phyloP scores from a whole-genome alignment of 768 basidiomycete species.

The Basidioascus undulatus region DNA sequence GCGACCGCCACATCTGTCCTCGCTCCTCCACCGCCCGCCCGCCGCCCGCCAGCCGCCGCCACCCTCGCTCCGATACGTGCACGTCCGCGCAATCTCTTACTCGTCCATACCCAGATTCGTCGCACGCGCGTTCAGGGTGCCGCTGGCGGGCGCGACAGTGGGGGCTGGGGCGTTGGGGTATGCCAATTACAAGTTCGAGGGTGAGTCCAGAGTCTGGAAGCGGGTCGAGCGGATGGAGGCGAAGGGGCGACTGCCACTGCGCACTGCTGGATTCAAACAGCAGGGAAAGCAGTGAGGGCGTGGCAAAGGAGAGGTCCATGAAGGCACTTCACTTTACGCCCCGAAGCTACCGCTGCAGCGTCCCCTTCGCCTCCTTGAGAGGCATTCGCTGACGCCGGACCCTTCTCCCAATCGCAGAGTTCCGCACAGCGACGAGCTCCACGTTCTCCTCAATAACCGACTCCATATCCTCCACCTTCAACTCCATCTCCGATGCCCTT shows the following conservation, averaged over 20 bases:
- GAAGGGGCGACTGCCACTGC: neutral
- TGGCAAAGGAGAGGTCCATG: neutral
- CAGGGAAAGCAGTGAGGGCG: neutral
- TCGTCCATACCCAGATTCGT: conserved; percentile 71
- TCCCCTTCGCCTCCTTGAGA: too few species aligned
- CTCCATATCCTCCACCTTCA: conserved; percentile 21
- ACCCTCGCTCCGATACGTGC: too few species aligned
- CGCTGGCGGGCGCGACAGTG: conserved; percentile 64
- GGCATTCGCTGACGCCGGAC: too few species aligned
- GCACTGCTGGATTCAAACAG: conserved; percentile 2
- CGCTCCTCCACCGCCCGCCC: too few species aligned
- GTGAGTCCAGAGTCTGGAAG: conserved; percentile 22
- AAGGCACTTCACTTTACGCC: neutral
- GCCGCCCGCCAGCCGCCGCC: too few species aligned
- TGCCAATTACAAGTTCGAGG: conserved; percentile 91
- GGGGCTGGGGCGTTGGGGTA: conserved; percentile 81
- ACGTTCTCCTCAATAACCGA: conserved; percentile 35
- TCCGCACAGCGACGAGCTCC: conserved; percentile 49
- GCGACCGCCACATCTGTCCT: too few species aligned
- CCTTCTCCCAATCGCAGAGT: too few species aligned
- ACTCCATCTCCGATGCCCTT: conserved; percentile 9
- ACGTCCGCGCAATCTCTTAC: conserved; percentile 58
- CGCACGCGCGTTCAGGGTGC: conserved; percentile 63
- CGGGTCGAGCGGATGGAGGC: neutral
- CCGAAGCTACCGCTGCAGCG: neutral